Evolutionary conservation across 2,329 filamentous ascomycete genomes (phyloP).

Genomic region (Aspergillus flavus): DNA sequence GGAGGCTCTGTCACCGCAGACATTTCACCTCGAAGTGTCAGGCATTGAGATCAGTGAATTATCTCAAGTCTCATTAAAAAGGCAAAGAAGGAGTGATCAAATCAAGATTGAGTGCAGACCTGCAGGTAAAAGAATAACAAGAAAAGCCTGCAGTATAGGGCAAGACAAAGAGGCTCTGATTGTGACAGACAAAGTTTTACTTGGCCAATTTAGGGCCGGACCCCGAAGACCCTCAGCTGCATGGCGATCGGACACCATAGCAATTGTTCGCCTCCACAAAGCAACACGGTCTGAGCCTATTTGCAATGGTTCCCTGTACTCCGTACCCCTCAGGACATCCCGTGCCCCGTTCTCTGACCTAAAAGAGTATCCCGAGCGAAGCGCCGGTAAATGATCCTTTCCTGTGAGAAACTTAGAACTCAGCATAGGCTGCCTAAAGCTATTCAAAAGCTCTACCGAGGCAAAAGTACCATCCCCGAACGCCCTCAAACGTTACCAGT

Average conservation of each 20-base stretch:
- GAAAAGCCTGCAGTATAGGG: background rate
- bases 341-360: background rate
- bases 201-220: background rate
- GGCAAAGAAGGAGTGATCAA: background rate
- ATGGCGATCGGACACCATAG: background rate
- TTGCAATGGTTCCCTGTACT: background rate
- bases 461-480: background rate
- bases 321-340: background rate
- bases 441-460: background rate
- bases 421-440: background rate
- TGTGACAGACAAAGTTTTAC: background rate
- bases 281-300: background rate
- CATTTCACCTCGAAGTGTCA: background rate
- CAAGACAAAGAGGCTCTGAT: background rate
- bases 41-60: background rate
- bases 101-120: background rate
- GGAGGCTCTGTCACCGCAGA: background rate
- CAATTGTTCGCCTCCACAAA: background rate
- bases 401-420: background rate
- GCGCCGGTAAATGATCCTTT: background rate
- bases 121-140: background rate
- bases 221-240: background rate
- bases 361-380: background rate
- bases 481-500: background rate
- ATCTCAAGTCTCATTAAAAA: background rate